Base-by-base conservation (phyloP, 768 basidiomycete genomes). In the Polyporus arcularius region DNA sequence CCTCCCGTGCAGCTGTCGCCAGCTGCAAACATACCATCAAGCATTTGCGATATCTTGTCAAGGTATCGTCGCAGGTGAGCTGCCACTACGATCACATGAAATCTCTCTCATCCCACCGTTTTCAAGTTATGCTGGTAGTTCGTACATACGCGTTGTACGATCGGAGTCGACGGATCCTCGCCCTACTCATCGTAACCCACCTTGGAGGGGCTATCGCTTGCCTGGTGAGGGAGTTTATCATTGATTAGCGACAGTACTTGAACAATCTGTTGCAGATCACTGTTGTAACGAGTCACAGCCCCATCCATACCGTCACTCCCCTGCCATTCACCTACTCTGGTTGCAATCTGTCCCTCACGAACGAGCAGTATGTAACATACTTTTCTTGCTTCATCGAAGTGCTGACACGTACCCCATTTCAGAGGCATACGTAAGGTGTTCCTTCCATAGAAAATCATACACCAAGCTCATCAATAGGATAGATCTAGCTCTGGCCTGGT, bases 121-220 rank as follows among this genome's bases (percentile, higher is more conserved):
- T 2, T 10, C 46, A 70, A 70, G 70, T 61, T 15, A 56, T 68
- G 26, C 64, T 71, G 15, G 18, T 64, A 3, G 58, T 69, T 47
- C 65, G 70, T 11, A 67, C 68, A 16, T 70, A 67, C 18, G 69
- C 69, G 1, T 51, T 71, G 52, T 70, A 70, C 53, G 55, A 60
- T n/a, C 65, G 69, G 16, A 69, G 61, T n/a, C 60, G 45, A 21
- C 60, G 60, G 28, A 55, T 71, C 30, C 58, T 70, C 12, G 4
- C 1, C 11, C 8, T 70, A 4, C 55, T 66, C 9, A 14, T 63
- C 21, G 41, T 51, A 1, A 55, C 53, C 0, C 62, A 63, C 21
- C 12, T 63, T 9, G 48, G 41, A 21, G 61, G 60, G 5, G 49
- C 55, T 28, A 31, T 59, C 30, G 4, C 56, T 4, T 63, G 64